Evolutionary conservation across 768 basidiomycete species (phyloP).

Genomic region (Termitomyces titanicus): DNA sequence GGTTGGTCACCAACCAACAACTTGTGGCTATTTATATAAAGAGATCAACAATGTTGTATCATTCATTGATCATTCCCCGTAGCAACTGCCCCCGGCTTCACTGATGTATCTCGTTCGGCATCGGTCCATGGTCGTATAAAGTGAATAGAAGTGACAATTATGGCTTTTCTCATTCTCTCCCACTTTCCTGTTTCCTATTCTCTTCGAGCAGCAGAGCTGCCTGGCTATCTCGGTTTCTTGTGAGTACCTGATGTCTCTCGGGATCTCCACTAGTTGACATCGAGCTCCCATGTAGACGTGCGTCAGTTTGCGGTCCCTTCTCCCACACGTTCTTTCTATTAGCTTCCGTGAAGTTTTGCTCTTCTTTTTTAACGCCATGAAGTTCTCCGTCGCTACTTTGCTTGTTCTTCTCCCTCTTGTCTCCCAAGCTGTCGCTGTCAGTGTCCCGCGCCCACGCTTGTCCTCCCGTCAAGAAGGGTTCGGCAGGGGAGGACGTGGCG

Average conservation of each 20-base stretch:
- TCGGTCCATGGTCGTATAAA: conserved; percentile 9
- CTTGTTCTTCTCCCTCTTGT: conserved; percentile 38
- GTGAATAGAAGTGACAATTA: conserved; percentile 3
- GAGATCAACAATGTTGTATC: background rate
- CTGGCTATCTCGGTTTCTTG: conserved; percentile 25
- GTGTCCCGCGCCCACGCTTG: conserved; percentile 24
- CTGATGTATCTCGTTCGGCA: conserved; percentile 2
- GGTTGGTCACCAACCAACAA: background rate
- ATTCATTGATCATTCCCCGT: conserved; percentile 21
- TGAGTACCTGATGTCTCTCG: conserved; percentile 10
- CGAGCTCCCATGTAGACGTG: conserved; percentile 10
- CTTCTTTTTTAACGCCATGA: conserved; percentile 39
- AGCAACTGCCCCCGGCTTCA: conserved; percentile 16
- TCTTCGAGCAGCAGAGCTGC: conserved; percentile 58
- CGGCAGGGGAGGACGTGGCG: conserved; percentile 14
- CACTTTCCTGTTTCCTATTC: conserved; percentile 22
- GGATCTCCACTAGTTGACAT: background rate
- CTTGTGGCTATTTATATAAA: background rate
- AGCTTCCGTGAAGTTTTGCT: conserved; percentile 45
- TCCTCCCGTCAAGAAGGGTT: conserved; percentile 22
- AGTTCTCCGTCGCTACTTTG: conserved; percentile 39
- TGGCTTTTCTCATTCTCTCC: conserved; percentile 12
- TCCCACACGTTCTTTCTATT: conserved; percentile 32
- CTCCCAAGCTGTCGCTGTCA: conserved; percentile 27
- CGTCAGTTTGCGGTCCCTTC: conserved; percentile 26